Base-by-base conservation (phyloP, 768 basidiomycete genomes). In the Lactarius evosmus region DNA sequence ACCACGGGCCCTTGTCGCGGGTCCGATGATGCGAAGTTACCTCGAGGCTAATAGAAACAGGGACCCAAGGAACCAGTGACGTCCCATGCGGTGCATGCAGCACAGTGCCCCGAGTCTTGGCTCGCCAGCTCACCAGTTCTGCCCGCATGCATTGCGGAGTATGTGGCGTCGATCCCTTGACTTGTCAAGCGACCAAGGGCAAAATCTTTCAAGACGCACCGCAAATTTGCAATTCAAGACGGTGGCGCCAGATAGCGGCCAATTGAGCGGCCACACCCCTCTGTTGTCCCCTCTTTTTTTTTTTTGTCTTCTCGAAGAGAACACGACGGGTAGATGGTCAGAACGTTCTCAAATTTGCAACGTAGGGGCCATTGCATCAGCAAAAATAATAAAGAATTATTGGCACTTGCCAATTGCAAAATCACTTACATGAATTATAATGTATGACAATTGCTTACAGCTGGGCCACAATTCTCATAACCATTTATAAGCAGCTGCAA, bases 1-100 rank as follows among this genome's bases (percentile, higher is more conserved):
- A 30, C 51, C 56, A 49, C 61, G 61, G 55, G 36, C 22, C 25
- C 4, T 25, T 25, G 46, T 49, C 46, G 46, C 25, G 46, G 46
- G 22, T 46, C 46, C 46, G 46, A 25, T 11, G 46, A 49, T 49
- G 46, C 46, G 44, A 46, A 46, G 44, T 9, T 22, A 49, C 46
- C 46, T 49, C 46, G 46, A 49, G 46, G 46, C 46, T 49, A 49
- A 38, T 11, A 25, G 25, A 25, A 25, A 49, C n/a, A 22, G 25
- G 46, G 22, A 27, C 4, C 46, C 46, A 25, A 49, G 6, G 46
- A 49, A 49, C 46, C 46, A 22, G n/a, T 49, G 46, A 49, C 46
- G 14, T n/a, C 22, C 44, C 38, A 6, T 46, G 25, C n/a, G 25
- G 6, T 25, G 25, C 46, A 44, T 8, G 41, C 41, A 9, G n/a